These are phyloP conservation scores for Nakazawaea laoshanensis DNA, from an alignment of 805 yeast species.

Conservation along the genomic window DNA sequence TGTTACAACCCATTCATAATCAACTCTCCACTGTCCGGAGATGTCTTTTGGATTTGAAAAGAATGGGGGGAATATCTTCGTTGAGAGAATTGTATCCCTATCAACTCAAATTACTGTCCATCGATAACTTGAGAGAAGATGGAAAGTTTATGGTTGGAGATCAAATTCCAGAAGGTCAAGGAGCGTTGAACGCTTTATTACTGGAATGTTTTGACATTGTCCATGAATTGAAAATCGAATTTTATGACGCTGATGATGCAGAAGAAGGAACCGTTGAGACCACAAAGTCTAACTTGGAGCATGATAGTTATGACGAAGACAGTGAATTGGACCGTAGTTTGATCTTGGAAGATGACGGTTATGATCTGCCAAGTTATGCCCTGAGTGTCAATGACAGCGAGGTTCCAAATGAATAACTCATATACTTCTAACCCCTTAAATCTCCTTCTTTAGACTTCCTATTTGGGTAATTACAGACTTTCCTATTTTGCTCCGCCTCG, in stretches of 20 bases:
- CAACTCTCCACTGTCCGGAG: constrained; percentile 87
- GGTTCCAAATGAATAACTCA: too few species aligned
- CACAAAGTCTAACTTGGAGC: constrained; percentile 11
- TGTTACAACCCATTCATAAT: constrained; percentile 87
- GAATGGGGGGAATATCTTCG: constrained; percentile 86
- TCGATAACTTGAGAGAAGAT: constrained; percentile 80
- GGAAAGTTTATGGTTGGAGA: constrained; percentile 88
- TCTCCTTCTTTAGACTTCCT: too few species aligned
- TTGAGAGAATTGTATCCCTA: constrained; percentile 91
- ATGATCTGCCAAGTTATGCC: constrained; percentile 21
- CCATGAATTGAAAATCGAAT: constrained; percentile 83
- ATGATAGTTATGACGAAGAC: constrained; percentile 20
- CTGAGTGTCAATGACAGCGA: constrained; percentile 24
- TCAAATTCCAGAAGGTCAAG: constrained; percentile 97
- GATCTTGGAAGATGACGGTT: constrained; percentile 11
- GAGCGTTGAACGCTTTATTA: constrained; percentile 80
- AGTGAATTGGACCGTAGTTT: constrained; percentile 5
- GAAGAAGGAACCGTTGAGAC: constrained; percentile 11
- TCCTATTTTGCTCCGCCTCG: too few species aligned
- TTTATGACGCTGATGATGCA: constrained; percentile 50
- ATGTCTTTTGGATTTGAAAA: constrained; percentile 80
- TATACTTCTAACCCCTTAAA: too few species aligned
- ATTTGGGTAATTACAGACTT: too few species aligned
- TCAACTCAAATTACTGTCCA: constrained; percentile 85
- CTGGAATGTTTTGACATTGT: constrained; percentile 93